Conservation (phyloP, 140 eudicot genomes). For the Artemisia princeps region DNA sequence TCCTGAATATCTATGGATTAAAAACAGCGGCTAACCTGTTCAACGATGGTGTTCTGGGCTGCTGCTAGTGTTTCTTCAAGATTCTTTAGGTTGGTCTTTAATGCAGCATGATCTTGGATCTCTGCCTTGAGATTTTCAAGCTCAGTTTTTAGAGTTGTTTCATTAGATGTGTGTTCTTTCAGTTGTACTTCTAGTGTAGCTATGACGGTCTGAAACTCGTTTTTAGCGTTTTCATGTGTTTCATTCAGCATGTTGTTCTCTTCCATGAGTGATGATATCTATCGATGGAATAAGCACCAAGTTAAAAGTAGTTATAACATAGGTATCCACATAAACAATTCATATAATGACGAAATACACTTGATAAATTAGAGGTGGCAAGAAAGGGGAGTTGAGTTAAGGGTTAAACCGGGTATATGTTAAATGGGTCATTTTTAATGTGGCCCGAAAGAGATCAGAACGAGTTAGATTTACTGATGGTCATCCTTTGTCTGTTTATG, state of each 20-base stretch:
- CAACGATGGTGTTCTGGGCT: constrained; percentile 33
- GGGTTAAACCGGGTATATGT: too few species aligned
- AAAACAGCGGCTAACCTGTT: constrained; percentile 24
- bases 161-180: constrained; percentile 48
- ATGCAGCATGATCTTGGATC: constrained; percentile 40
- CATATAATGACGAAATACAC: too few species aligned
- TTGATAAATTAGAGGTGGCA: too few species aligned
- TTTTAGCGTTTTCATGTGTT: constrained; percentile 44
- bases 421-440: too few species aligned
- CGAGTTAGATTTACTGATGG: too few species aligned
- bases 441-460: too few species aligned
- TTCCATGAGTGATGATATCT: constrained; percentile 70
- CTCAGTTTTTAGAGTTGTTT: constrained; percentile 49
- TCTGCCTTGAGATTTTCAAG: constrained; percentile 48
- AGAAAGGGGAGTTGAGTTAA: too few species aligned
- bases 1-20: not conserved
- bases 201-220: constrained; percentile 57
- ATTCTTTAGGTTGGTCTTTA: constrained; percentile 45
- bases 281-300: constrained; percentile 16
- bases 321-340: not conserved
- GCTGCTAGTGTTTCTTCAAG: constrained; percentile 58
- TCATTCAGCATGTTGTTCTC: constrained; percentile 58
- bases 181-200: constrained; percentile 61
- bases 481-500: too few species aligned
- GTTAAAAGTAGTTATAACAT: constrained; percentile 8